These are phyloP conservation scores for Mycosphaerella sp. DNA, from an alignment of 2,329 filamentous ascomycete genomes.

Conservation along the genomic window DNA sequence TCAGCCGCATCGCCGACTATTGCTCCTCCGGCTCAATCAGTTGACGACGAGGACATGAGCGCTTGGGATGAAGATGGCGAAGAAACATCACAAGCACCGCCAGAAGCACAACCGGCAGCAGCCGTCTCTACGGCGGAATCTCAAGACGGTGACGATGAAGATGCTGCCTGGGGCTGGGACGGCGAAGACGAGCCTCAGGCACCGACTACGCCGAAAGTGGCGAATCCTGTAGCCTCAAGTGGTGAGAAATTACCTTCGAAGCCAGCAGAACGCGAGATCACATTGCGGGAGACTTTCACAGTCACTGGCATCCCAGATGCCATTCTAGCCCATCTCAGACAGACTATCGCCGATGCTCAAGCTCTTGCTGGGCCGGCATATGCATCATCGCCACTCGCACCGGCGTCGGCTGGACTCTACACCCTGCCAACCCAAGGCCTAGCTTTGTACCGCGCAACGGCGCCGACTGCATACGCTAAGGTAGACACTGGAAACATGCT, in stretches of 20 bases:
- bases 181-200: slow-evolving; percentile 51
- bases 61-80: slow-evolving; percentile 41
- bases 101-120: slow-evolving; percentile 33
- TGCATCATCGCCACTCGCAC: slow-evolving; percentile 51
- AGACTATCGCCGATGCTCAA: slow-evolving; percentile 42
- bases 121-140: slow-evolving; percentile 7
- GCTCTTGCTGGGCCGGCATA: slow-evolving; percentile 50
- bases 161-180: slow-evolving; percentile 87
- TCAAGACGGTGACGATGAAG: slow-evolving; percentile 55
- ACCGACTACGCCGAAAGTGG: slow-evolving; percentile 24
- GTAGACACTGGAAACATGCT: slow-evolving; percentile 56
- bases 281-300: slow-evolving; percentile 77
- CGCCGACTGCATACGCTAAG: slow-evolving; percentile 65
- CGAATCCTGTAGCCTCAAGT: slow-evolving; percentile 22
- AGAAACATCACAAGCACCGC: slow-evolving; percentile 18
- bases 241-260: slow-evolving; percentile 24
- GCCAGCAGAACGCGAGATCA: slow-evolving; percentile 44
- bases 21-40: slow-evolving; percentile 21
- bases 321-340: slow-evolving; percentile 62
- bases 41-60: slow-evolving; percentile 45
- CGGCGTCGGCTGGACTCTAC: slow-evolving; percentile 65
- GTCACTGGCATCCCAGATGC: slow-evolving; percentile 82
- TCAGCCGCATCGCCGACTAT: slow-evolving; percentile 36
- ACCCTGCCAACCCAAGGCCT: slow-evolving; percentile 64
- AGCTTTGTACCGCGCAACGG: slow-evolving; percentile 73